Evolutionary conservation across 345 rosid species (phyloP).

Genomic region (Rubroshorea leprosula): DNA sequence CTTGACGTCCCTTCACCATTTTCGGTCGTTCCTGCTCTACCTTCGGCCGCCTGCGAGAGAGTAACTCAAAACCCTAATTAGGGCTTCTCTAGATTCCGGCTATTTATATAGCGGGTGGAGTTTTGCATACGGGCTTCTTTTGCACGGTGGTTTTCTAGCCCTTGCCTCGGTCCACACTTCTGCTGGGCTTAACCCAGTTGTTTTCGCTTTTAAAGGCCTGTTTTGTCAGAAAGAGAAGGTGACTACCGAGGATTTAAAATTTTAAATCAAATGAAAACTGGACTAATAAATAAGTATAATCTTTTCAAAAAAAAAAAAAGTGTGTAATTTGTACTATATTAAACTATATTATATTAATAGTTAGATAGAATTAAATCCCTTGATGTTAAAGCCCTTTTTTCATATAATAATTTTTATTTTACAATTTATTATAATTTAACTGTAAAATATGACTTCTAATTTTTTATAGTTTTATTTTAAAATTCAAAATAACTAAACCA

Average conservation of each 20-base stretch:
- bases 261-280: neutral
- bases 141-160: neutral
- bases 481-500: slow-evolving; percentile 33
- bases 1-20: slow-evolving; percentile 95
- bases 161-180: neutral
- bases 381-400: too few relatives aligned
- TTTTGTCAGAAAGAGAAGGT: too few relatives aligned
- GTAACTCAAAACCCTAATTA: neutral
- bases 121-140: neutral
- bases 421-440: too few relatives aligned
- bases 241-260: too few relatives aligned
- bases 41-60: neutral
- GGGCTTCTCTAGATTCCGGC: neutral
- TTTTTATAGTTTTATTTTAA: slow-evolving; percentile 38
- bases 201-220: too few relatives aligned
- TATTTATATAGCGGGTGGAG: neutral
- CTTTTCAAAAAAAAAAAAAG: too few relatives aligned
- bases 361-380: too few relatives aligned
- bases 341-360: too few relatives aligned
- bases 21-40: neutral
- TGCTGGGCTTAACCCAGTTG: neutral
- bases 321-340: too few relatives aligned
- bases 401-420: too few relatives aligned
- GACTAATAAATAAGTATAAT: neutral
- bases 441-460: too few relatives aligned